phyloP scores from a whole-genome alignment of 441 rosid species.

The Mallotus repandus region DNA sequence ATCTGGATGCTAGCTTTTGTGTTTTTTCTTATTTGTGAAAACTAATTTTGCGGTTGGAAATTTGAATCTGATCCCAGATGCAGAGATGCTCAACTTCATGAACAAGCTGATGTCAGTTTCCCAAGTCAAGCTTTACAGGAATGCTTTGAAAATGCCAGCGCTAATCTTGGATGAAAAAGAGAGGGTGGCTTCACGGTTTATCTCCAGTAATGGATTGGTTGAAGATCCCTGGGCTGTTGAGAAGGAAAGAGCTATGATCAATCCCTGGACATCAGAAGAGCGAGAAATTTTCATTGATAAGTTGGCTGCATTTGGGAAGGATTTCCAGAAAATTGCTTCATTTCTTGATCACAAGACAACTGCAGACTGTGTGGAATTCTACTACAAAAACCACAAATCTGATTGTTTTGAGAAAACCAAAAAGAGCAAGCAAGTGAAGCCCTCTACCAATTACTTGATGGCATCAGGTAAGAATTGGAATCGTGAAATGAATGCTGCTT shows the following conservation, averaged over 20 bases:
- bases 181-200: slow-evolving; percentile 59
- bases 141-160: slow-evolving; percentile 79
- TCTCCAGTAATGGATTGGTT: slow-evolving; percentile 77
- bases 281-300: slow-evolving; percentile 71
- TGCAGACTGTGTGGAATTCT: slow-evolving; percentile 96
- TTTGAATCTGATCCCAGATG: slow-evolving; percentile 46
- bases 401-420: slow-evolving; percentile 81
- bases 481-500: slow-evolving; percentile 67
- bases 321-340: slow-evolving; percentile 81
- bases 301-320: slow-evolving; percentile 78
- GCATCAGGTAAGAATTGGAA: slow-evolving; percentile 71
- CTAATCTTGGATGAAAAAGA: slow-evolving; percentile 80
- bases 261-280: slow-evolving; percentile 91
- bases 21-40: not conserved
- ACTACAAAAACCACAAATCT: slow-evolving; percentile 97
- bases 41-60: slow-evolving; percentile 49
- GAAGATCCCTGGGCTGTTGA: slow-evolving; percentile 91
- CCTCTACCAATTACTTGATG: slow-evolving; percentile 58
- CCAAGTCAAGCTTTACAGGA: slow-evolving; percentile 51
- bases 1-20: not conserved
- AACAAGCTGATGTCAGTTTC: slow-evolving; percentile 60
- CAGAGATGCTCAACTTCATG: slow-evolving; percentile 48
- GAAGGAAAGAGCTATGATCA: slow-evolving; percentile 84
- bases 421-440: slow-evolving; percentile 68
- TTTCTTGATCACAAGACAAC: slow-evolving; percentile 89